Evolutionary conservation across 208 protist genomes (phyloP), one percentile per base, ranked within the genome.

Genomic region (Kentomonas sorsogonicus): DNA sequence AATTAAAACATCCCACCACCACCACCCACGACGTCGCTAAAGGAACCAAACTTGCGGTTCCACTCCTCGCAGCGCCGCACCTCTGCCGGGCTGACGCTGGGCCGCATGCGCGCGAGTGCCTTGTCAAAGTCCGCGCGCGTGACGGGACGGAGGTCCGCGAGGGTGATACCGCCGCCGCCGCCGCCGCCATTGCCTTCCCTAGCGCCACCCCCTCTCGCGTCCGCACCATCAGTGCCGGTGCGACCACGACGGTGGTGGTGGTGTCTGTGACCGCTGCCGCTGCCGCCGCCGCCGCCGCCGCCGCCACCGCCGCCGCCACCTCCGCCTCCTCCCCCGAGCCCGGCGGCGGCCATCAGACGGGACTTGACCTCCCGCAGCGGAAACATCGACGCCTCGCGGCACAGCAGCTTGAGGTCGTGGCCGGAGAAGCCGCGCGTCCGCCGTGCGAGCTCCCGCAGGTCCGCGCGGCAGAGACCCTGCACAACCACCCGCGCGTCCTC

Each of bases 41-140:
- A 93, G 39, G 82, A 88, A 25, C 89, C 89, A 57, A 84, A 96
- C 46, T 81, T 67, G 16, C 48, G 55, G 52, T 96, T 96, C 84
- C 86, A 96, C 26, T 89, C 72, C 29, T 74, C 72, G 53, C 94
- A 92, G 26, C 85, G 77, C 36, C 39, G 33, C 18, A 96, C 73
- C 66, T 96, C 86, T 2, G 55, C 57, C 10, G 61, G 52, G 4
- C 81, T 77, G 1, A 96, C 89, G 59, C 81, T 93, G 43, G 89
- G 87, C 54, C 83, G 82, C 46, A 91, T 71, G n/a, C 78, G 77
- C 43, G 53, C 62, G 38, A 94, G 61, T 26, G 89, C 89, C 20
- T 79, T 63, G 27, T 71, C 69, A 54, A 96, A 96, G 63, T 96
- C 89, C 16, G 53, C 41, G 30, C 65, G 52, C 25, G 79, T 65